Evolutionary conservation across 2,329 filamentous ascomycete species (phyloP).

Genomic region (Arthrocladium fulminans): DNA sequence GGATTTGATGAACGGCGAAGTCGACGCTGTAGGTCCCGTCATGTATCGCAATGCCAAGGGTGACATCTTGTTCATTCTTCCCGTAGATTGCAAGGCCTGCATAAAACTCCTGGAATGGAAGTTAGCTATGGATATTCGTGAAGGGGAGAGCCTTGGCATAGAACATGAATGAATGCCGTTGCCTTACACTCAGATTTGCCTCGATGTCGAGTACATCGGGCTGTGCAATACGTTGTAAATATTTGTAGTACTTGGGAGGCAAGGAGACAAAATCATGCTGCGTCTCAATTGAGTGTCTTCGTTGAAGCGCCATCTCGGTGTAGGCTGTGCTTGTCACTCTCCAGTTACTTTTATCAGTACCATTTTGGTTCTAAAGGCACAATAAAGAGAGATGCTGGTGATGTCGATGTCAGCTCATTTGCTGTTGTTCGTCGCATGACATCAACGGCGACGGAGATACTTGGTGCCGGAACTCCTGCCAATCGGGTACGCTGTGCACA

Average conservation of each 20-base stretch:
- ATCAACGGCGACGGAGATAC: too few relatives aligned
- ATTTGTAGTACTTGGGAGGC: constrained; percentile 14
- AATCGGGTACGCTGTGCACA: too few relatives aligned
- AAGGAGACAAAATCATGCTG: neutral
- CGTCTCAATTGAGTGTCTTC: neutral
- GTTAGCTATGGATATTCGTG: constrained; percentile 2
- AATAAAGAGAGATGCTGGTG: too few relatives aligned
- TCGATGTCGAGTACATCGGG: constrained; percentile 15
- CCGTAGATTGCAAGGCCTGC: constrained; percentile 16
- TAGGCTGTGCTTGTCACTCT: too few relatives aligned
- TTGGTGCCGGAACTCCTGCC: too few relatives aligned
- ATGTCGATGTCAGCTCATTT: too few relatives aligned
- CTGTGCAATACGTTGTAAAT: constrained; percentile 11
- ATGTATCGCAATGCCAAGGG: constrained; percentile 19
- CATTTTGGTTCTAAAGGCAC: too few relatives aligned
- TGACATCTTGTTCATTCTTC: constrained; percentile 15
- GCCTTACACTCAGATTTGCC: constrained; percentile 17
- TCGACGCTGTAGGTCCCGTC: constrained; percentile 23
- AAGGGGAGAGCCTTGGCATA: neutral
- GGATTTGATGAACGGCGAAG: constrained; percentile 19
- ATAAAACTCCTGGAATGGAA: constrained; percentile 16
- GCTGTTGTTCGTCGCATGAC: too few relatives aligned
- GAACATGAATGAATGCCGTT: neutral
- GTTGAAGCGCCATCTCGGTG: neutral
- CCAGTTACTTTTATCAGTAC: too few relatives aligned